Evolutionary conservation across 768 basidiomycete species (phyloP), one percentile per base, ranked within the genome.

Genomic region (Tulasnella sp.): DNA sequence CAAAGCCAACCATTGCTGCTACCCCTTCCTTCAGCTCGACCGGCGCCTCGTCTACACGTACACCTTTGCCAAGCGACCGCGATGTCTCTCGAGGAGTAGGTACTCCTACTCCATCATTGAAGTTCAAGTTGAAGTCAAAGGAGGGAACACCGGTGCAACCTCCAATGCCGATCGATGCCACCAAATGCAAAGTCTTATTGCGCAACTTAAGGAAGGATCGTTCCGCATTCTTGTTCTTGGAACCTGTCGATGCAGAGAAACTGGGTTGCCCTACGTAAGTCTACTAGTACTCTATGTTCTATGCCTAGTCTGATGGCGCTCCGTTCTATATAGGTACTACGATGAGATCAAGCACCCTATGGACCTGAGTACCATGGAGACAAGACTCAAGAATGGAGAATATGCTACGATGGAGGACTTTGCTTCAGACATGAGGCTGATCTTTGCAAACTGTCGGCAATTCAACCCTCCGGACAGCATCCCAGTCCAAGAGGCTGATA

Each of bases 221-320:
- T 27, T 27, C 27, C 25, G n/a, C 28, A 34, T 66, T 63, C 25
- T 81, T 89, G 53, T 96, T 96, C 67, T 60, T 72, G 43, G 70
- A 75, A 20, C 87, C 93, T 3, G 93, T 96, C 16, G 83, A 96
- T 63, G 83, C 92, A 3, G 65, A 77, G 12, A 61, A 67, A 44
- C 87, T 88, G 64, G 90, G 86, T 16, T 93, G 85, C 63, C 90
- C 93, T 41, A 91, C 89, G 87, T 92, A 62, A 67, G 83, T 74
- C 44, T 28, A 33, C 40, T n/a, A 5, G n/a, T 22, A n/a, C 7
- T 43, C 35, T 12, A 1, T 55, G 9, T 37, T 9, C 28, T 13
- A 12, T 5, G 24, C 7, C 29, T 9, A 35, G 20, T 12, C 13
- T 10, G 4, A 5, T 22, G 49, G 8, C 1, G 9, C 2, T 12